Conservation (phyloP, 768 basidiomycete species). For the Tylopilus plumbeoviolaceoides region DNA sequence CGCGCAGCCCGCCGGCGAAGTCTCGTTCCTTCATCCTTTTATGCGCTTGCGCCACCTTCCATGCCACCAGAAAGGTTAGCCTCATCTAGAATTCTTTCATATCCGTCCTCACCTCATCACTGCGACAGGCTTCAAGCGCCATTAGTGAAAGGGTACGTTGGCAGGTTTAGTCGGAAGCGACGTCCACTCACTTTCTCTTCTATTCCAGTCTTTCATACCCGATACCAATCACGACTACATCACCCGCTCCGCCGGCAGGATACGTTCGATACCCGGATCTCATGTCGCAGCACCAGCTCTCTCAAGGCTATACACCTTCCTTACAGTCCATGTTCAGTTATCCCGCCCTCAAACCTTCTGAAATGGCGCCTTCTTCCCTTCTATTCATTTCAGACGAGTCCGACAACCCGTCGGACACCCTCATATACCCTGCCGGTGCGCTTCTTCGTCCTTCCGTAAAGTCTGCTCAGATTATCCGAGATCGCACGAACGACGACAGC, state of each 20-base stretch:
- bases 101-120: conserved; percentile 30
- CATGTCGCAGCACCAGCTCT: conserved; percentile 76
- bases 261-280: conserved; percentile 61
- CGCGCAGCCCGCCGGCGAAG: no score
- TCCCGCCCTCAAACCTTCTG: conserved; percentile 31
- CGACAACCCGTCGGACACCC: conserved; percentile 15
- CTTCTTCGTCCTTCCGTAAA: conserved; percentile 35
- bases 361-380: conserved; percentile 39
- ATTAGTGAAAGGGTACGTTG: conserved; percentile 35
- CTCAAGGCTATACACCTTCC: conserved; percentile 75
- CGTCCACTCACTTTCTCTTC: conserved; percentile 13
- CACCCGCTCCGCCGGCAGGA: conserved; percentile 48
- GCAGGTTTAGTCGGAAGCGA: conserved; percentile 1
- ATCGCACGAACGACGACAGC: conserved; percentile 28
- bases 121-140: conserved; percentile 25
- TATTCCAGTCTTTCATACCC: conserved; percentile 39
- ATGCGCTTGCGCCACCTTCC: conserved; percentile 36
- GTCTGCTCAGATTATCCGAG: conserved; percentile 32
- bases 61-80: conserved; percentile 63
- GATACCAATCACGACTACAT: conserved; percentile 66
- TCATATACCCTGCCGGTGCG: conserved; percentile 31
- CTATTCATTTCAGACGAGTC: conserved; percentile 39
- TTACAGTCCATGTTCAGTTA: conserved; percentile 68
- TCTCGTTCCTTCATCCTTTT: no score
- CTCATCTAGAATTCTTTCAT: conserved; percentile 37